Base-by-base conservation (phyloP, 768 basidiomycete species). In the Boletus tylopilopsis region DNA sequence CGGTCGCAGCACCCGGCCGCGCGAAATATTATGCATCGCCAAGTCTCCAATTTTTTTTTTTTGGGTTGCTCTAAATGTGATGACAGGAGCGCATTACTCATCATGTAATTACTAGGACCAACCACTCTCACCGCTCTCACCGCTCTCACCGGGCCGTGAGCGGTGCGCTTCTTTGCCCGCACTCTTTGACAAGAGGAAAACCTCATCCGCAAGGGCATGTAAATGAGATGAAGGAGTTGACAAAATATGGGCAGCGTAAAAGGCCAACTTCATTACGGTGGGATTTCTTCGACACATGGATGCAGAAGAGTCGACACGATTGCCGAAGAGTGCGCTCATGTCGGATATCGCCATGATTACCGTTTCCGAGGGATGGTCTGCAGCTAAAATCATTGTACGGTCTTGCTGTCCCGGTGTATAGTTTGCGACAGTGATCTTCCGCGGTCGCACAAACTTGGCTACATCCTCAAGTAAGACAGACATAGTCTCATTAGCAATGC, bases 201-300 rank as follows among this genome's bases (percentile, higher is more conserved):
- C 48, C 50, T 85, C 79, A 27, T 75, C 69, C 9, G 75, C 66
- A 30, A 82, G 62, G 9, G 61, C 59, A 41, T 61, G 63, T 38
- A 85, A 60, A 37, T 73, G 58, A 4, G 57, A 53, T 35, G 71
- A 57, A 1, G 84, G 77, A n/a, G 71, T 76, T 1, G 77, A 72
- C 19, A 79, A 50, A 7, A 82, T 62, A 56, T 84, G 78, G 7
- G 83, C 85, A 5, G 80, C 80, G 54, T 90, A 91, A 67, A 85
- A 91, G 13, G 73, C 64, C 22, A 90, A 56, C 68, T 89, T 91
- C 56, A 80, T 80, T 9, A 72, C 63, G 42, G 79, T 64, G 56
- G 77, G 78, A 43, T 55, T 38, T 61, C 21, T 42, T 42, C 39
- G 54, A 29, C 30, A 18, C 24, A 48, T n/a, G 10, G 18, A 43